Evolutionary conservation across 2,329 filamentous ascomycete species (phyloP).

Genomic region (Ascosphaera apis): DNA sequence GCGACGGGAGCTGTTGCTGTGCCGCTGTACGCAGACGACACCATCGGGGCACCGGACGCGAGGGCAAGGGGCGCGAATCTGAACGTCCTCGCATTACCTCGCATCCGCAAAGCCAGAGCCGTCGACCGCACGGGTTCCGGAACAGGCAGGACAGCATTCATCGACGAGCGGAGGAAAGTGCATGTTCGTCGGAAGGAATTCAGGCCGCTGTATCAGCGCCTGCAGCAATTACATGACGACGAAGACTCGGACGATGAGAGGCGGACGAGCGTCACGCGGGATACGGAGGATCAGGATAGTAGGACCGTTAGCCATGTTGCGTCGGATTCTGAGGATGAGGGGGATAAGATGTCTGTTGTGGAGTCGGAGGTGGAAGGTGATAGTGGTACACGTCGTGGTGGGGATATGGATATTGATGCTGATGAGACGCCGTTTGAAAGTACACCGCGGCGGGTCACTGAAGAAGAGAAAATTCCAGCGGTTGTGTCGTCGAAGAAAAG

Average conservation of each 20-base stretch:
- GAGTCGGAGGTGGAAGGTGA: neutral
- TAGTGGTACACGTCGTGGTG: neutral
- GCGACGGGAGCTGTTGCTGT: constrained; percentile 16
- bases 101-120: constrained; percentile 45
- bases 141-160: constrained; percentile 27
- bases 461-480: neutral
- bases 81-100: constrained; percentile 45
- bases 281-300: constrained; percentile 72
- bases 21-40: constrained; percentile 27
- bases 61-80: constrained; percentile 15
- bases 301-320: constrained; percentile 51
- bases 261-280: constrained; percentile 40
- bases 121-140: constrained; percentile 35
- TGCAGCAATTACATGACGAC: constrained; percentile 51
- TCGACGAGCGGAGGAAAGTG: constrained; percentile 41
- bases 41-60: constrained; percentile 38
- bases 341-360: constrained; percentile 17
- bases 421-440: neutral
- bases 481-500: constrained; percentile 7
- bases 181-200: constrained; percentile 37
- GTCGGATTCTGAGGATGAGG: constrained; percentile 26
- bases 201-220: constrained; percentile 59
- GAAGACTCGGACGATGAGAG: constrained; percentile 76
- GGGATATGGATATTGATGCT: neutral
- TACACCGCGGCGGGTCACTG: neutral